Evolutionary conservation across 768 basidiomycete species (phyloP), one percentile per base, ranked within the genome.

Genomic region (Glaciozyma martinii): DNA sequence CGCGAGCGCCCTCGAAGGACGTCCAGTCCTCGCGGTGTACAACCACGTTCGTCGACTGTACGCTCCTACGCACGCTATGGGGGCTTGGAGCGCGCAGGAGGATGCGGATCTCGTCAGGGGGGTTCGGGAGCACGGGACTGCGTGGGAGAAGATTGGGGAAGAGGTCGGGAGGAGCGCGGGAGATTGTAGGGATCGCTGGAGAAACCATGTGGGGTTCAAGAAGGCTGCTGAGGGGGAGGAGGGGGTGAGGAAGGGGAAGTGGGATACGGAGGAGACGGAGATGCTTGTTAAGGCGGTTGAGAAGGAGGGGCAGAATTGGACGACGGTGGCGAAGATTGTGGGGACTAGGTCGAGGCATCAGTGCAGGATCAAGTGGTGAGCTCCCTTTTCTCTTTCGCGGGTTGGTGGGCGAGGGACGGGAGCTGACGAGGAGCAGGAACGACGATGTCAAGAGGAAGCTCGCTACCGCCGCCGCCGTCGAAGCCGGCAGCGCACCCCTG

Each of bases 291-390:
- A 23, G 40, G 21, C 44, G 25, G 13, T 50, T 5, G 23, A 21
- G 27, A 16, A 44, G 66, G 12, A 19, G 0, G 44, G 54, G 25
- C 16, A 13, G 23, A 29, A 43, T 49, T 66, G 66, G 61, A 37
- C 21, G 30, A 6, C 12, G 9, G 40, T 66, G 37, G 46, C 43
- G 27, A n/a, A 13, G 16, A 40, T 47, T 25, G 59, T 66, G 52
- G 60, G 56, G 13, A 62, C 59, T 37, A 55, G 68, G 52, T 59
- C 44, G 40, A n/a, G 59, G 37, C 61, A 61, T 40, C 67, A 68
- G 59, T 65, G 63, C 44, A 27, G 67, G 23, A 63, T 65, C 8
- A 68, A 68, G 32, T 68, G 67, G 67, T 68, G 43, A 33, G 67
- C 5, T 25, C 30, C 7, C n/a, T 60, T 33, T 59, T 50, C 8